Conservation (phyloP, 495 filamentous ascomycete species). For the Neurospora sp. region DNA sequence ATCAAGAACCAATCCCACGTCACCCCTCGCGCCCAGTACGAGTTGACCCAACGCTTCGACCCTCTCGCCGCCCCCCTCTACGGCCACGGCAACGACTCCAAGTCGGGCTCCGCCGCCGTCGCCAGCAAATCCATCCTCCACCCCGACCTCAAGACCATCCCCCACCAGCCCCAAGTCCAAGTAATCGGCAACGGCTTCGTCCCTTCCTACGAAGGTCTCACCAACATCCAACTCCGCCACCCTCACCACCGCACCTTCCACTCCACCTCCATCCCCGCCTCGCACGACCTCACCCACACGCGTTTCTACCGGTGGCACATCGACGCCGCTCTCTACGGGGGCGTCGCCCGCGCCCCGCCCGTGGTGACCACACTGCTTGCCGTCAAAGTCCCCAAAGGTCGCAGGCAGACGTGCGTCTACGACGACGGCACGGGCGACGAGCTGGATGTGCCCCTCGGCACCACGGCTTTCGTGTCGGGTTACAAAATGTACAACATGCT, state of each 20-base stretch:
- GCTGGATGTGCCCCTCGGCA: conserved; percentile 58
- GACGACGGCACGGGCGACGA: conserved; percentile 62
- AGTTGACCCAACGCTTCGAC: conserved; percentile 60
- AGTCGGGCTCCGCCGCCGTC: conserved; percentile 12
- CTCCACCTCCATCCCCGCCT: conserved; percentile 47
- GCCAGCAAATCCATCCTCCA: conserved; percentile 59
- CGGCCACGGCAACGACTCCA: conserved; percentile 62
- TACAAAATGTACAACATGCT: conserved; percentile 55
- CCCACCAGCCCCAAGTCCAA: conserved; percentile 69
- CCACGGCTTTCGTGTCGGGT: conserved; percentile 63
- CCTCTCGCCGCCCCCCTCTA: conserved; percentile 47
- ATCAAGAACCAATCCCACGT: conserved; percentile 55
- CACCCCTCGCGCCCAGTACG: conserved; percentile 58
- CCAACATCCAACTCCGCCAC: conserved; percentile 56
- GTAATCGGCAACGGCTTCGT: conserved; percentile 66
- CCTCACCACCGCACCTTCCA: conserved; percentile 70
- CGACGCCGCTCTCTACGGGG: conserved; percentile 62
- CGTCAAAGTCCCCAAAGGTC: conserved; percentile 53
- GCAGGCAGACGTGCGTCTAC: conserved; percentile 55
- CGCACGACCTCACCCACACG: conserved; percentile 55
- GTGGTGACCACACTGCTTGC: conserved; percentile 60
- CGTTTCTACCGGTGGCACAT: conserved; percentile 75
- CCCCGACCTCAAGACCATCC: conserved; percentile 67
- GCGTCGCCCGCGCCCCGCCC: conserved; percentile 45
- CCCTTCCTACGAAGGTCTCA: conserved; percentile 53